Evolutionary conservation across 192 early-diverging fungal species (phyloP), one percentile per base, ranked within the genome.

Genomic region (Chytriomyces sp.): DNA sequence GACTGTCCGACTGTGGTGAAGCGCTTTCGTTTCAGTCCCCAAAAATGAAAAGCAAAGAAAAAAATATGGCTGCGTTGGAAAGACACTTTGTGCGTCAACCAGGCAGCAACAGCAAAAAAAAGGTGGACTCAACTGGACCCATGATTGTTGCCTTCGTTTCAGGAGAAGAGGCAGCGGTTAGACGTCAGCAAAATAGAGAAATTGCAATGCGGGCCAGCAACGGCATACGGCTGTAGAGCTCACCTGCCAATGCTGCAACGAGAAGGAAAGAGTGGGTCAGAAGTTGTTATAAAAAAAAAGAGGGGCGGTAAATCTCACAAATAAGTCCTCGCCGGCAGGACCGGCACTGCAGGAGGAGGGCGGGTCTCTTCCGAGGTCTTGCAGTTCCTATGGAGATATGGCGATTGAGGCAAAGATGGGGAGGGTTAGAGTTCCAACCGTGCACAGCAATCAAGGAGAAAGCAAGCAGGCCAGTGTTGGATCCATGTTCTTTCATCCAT

Each of bases 291-390:
- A 57, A 18, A 72, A 47, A 76, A 50, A 7, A 13, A 57, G 6
- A 83, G 35, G 35, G 35, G 35, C 35, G 35, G 35, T 35, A 35
- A 35, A 35, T 35, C 83, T 83, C 73, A 87, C 86, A 75, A 89
- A 89, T 46, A 89, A 76, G 72, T 90, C 96, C 28, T 98, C 97
- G 45, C 93, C 94, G 64, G 92, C 89, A 64, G 97, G 97, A 43
- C 97, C 97, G 50, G 96, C 97, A 83, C 92, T 94, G 91, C 96
- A 98, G 64, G 95, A 95, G 11, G 96, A 94, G 78, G 97, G 97
- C 67, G 97, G 97, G 89, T 99, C 96, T 81, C 94, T 91, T 77
- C 92, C 93, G 85, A 99, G 92, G 86, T 99, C 97, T 86, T 88
- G 89, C 84, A 98, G 86, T 88, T 99, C 83, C 84, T 88, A 47